Evolutionary conservation across 371 early-diverging fungal genomes (phyloP), one percentile per base, ranked within the genome.

Genomic region (Mucor mucedo): DNA sequence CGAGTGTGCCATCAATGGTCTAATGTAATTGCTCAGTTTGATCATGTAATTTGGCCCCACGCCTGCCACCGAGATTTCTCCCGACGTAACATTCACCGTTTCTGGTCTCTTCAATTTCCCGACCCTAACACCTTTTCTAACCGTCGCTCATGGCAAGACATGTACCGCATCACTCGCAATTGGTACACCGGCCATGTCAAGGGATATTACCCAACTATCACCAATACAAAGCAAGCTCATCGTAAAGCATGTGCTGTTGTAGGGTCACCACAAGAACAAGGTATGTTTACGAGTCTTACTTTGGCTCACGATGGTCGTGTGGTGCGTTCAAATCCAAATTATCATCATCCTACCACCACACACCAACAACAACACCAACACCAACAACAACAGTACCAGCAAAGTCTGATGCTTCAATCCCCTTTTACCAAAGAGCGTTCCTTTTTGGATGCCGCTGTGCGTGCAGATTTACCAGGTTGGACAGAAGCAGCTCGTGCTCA

Each of bases 291-390:
- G 5, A 55, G 60, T 6, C 48, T 86, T n/a, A 80, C 79, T 3
- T 33, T 84, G 2, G 60, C 74, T 7, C 45, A 63, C 1, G 61
- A 68, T 16, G 75, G 73, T 30, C 63, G 60, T 10, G 55, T 86
- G 30, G 61, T 84, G 11, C 77, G 83, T 8, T 86, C 84, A 1
- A 86, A 86, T 63, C 87, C 87, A 50, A 76, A 75, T 16, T 86
- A 86, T 62, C 75, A 77, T 42, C 44, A 42, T 28, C 65, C 60
- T 4, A 39, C 45, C 7, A 57, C 60, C 8, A 55, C n/a, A 10
- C 73, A 21, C 1, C 21, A 21, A 21, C 21, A 21, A 21, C 21
- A 21, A 1, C 21, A 21, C 0, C 21, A 21, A 21, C 21, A 21
- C 0, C 21, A 21, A 21, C 21, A 21, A 21, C 21, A 21, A 21